Conservation (phyloP, 768 basidiomycete genomes). For the Pleurotus tuoliensis region DNA sequence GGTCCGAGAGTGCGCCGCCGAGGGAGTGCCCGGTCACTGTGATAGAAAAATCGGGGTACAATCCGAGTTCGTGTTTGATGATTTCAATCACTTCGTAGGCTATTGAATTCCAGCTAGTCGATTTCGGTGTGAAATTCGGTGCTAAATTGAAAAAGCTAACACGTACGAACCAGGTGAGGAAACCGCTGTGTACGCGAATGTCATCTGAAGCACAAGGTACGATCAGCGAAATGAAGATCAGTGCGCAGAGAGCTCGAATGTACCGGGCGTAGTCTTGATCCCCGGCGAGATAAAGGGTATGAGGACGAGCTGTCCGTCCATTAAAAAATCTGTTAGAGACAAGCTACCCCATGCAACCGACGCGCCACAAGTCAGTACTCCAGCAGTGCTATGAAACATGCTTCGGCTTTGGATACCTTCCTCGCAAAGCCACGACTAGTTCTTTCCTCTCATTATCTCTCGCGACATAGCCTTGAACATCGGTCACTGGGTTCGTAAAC, state of each 20-base stretch:
- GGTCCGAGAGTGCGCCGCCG: conserved; percentile 47
- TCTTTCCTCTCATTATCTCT: conserved; percentile 38
- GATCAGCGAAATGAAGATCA: not conserved
- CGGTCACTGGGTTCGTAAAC: conserved; percentile 33
- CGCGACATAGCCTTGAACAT: conserved; percentile 40
- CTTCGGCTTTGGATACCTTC: conserved; percentile 25
- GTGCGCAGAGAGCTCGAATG: not conserved
- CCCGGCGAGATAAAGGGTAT: conserved; percentile 20
- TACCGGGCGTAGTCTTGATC: conserved; percentile 18
- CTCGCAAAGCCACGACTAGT: conserved; percentile 37
- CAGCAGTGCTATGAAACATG: conserved; percentile 1
- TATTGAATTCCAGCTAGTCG: conserved; percentile 46
- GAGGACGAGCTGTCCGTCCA: conserved; percentile 18
- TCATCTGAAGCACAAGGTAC: conserved; percentile 12
- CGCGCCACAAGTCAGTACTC: no score
- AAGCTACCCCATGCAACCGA: conserved; percentile 8
- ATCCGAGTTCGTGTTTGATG: conserved; percentile 29
- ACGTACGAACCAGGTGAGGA: conserved; percentile 26
- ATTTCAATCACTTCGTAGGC: conserved; percentile 34
- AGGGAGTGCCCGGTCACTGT: conserved; percentile 52
- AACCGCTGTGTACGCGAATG: conserved; percentile 32
- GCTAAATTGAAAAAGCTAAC: not conserved
- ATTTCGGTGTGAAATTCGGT: not conserved
- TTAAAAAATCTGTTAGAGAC: conserved; percentile 15
- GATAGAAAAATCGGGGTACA: conserved; percentile 34